phyloP scores from a whole-genome alignment of 2,329 filamentous ascomycete genomes.

The Xylariaceae sp. region DNA sequence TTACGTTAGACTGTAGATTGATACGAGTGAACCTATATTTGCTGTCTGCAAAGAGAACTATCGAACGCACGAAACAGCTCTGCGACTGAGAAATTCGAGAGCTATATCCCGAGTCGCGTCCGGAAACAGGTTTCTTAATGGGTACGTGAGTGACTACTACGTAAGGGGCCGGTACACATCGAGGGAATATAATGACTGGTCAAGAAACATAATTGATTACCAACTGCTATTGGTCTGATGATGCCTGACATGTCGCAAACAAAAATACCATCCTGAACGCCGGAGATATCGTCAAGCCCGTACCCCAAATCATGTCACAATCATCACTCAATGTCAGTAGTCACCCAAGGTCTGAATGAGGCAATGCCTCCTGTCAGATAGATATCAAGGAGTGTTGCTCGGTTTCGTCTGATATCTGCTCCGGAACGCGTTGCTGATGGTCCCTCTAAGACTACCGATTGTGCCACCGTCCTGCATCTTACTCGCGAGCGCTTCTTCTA shows the following conservation, averaged over 20 bases:
- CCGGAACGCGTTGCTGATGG: slow-evolving; percentile 68
- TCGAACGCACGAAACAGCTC: too few relatives aligned
- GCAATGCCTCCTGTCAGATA: background rate
- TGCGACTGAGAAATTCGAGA: too few relatives aligned
- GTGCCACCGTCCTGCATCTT: slow-evolving; percentile 68
- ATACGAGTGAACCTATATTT: too few relatives aligned
- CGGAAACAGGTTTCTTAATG: too few relatives aligned
- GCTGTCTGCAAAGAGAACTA: too few relatives aligned
- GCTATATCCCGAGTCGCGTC: too few relatives aligned
- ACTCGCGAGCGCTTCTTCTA: slow-evolving; percentile 79
- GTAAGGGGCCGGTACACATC: too few relatives aligned
- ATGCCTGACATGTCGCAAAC: background rate
- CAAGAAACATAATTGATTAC: background rate
- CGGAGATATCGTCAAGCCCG: background rate
- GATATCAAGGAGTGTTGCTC: slow-evolving; percentile 12
- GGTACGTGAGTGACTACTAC: too few relatives aligned
- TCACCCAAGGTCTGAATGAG: background rate
- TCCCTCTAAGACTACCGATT: slow-evolving; percentile 70
- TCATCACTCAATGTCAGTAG: background rate
- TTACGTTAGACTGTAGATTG: too few relatives aligned
- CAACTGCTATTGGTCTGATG: background rate
- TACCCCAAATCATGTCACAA: slow-evolving; percentile 4
- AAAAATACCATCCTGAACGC: slow-evolving; percentile 4
- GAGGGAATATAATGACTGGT: too few relatives aligned
- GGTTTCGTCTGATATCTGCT: slow-evolving; percentile 61